These are phyloP conservation scores for Penicillium fuscoglaucum DNA, from an alignment of 2,329 filamentous ascomycete genomes.

Conservation along the genomic window DNA sequence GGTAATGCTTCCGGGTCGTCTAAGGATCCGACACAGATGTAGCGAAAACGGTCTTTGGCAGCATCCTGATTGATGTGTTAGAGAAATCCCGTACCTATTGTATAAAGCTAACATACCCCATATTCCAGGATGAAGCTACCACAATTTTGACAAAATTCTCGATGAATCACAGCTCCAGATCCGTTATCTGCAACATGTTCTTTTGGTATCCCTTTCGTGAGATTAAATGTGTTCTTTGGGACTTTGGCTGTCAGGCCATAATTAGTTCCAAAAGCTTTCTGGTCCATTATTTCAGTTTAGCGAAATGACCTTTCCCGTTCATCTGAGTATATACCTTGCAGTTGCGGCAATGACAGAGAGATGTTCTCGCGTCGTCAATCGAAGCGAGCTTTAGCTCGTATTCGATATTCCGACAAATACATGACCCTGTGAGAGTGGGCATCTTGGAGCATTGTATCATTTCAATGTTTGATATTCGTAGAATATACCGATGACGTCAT, in stretches of 20 bases:
- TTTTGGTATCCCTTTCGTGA: constrained; percentile 44
- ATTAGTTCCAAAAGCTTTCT: constrained; percentile 54
- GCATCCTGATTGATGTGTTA: constrained; percentile 25
- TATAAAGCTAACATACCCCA: constrained; percentile 40
- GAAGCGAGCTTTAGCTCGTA: constrained; percentile 50
- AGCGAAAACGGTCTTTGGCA: constrained; percentile 39
- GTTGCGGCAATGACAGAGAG: constrained; percentile 54
- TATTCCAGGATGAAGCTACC: constrained; percentile 56
- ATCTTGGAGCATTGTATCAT: constrained; percentile 18
- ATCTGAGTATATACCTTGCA: constrained; percentile 46
- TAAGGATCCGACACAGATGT: constrained; percentile 53
- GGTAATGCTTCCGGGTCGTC: constrained; percentile 52
- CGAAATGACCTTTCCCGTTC: not conserved
- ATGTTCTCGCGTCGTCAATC: constrained; percentile 52
- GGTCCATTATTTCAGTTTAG: not conserved
- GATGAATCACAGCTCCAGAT: constrained; percentile 47
- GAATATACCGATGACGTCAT: not conserved
- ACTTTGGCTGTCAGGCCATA: constrained; percentile 56
- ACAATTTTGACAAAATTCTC: constrained; percentile 56
- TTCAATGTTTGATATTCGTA: not conserved
- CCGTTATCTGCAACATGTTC: constrained; percentile 54
- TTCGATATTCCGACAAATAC: constrained; percentile 51
- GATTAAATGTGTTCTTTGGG: constrained; percentile 45
- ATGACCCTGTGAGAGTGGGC: constrained; percentile 43
- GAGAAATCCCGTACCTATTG: not conserved